A percentile compares a stretch with the other conserved stretches of the same genome.
Evolutionary conservation across 305 asterid genomes (phyloP).

Genomic region (Galium porrigens): DNA sequence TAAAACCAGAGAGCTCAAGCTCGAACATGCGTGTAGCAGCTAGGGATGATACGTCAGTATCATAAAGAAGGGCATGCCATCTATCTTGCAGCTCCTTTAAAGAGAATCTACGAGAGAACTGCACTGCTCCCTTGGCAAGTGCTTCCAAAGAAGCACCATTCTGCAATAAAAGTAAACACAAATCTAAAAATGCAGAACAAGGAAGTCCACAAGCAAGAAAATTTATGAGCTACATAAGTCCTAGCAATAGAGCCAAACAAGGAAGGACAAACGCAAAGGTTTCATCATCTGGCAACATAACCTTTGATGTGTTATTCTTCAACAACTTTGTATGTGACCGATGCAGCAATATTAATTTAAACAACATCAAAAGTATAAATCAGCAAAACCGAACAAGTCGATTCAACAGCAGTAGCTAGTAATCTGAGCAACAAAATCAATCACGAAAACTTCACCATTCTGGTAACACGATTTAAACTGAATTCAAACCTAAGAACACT

Average conservation of each 20-base stretch:
- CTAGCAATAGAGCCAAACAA: not conserved
- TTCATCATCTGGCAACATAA: not conserved
- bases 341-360: not conserved
- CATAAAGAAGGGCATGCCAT: slow-evolving; percentile 79
- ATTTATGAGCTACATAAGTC: not conserved
- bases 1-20: slow-evolving; percentile 67
- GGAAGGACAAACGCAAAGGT: not conserved
- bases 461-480: not conserved
- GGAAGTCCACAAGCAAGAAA: not conserved
- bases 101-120: slow-evolving; percentile 68
- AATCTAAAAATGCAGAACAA: not conserved
- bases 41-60: slow-evolving; percentile 52
- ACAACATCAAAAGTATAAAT: not conserved
- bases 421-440: not conserved
- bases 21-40: slow-evolving; percentile 57
- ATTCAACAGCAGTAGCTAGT: not conserved
- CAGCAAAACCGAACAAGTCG: not conserved
- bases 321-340: not conserved
- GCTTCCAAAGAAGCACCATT: slow-evolving; percentile 90
- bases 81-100: slow-evolving; percentile 56
- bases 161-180: slow-evolving; percentile 24
- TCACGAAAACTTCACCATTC: not conserved
- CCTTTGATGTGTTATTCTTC: not conserved
- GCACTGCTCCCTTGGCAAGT: slow-evolving; percentile 88
- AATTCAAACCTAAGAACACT: not conserved